Base-by-base conservation (phyloP, 1,284 basidiomycete genomes). In the Cryptococcus maquisensis region DNA sequence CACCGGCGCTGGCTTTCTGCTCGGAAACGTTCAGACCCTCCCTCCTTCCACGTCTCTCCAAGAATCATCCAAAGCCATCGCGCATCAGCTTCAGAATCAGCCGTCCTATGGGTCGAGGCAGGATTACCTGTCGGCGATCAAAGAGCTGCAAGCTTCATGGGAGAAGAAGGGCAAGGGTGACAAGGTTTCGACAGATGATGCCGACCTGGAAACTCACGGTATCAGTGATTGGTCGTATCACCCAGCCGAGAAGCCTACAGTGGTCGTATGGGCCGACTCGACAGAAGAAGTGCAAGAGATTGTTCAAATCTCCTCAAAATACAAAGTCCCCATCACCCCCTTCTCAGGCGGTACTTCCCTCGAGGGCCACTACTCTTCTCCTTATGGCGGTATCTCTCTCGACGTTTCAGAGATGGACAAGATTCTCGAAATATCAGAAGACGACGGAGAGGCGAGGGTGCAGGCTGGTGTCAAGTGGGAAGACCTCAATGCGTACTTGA, bases 381-480 rank as follows among this genome's bases (percentile, higher is more conserved):
- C 72, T 54, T 80, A 51, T 71, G 88, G 88, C 12, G 85, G 88
- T 5, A 90, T 95, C 54, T 91, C 87, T 57, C 78, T 97, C 23
- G 92, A 97, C 73, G 78, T 97, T 75, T 84, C 83, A 1, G 77
- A 77, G 13, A 97, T 98, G 94, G 83, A 93, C 73, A 81, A 83
- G 57, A 87, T 97, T 49, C 67, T 95, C 16, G 81, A 82, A 21
- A 37, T 66, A 18, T 61, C 52, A 24, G 87, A 86, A 74, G 81
- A 81, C 8, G 90, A 95, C 66, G 84, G 86, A 9, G 90, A 93
- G 67, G 76, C 89, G 10, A 83, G 88, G 1, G 88, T 87, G 57
- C 89, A 92, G 69, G 81, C 90, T n/a, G 93, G 90, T 6, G 80
- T 84, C 16, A 81, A 84, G 38, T 96, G 91, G 88, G 85, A 92